These are phyloP conservation scores for Aureobasidium leucospermi DNA, from an alignment of 2,329 filamentous ascomycete species.

Conservation along the genomic window DNA sequence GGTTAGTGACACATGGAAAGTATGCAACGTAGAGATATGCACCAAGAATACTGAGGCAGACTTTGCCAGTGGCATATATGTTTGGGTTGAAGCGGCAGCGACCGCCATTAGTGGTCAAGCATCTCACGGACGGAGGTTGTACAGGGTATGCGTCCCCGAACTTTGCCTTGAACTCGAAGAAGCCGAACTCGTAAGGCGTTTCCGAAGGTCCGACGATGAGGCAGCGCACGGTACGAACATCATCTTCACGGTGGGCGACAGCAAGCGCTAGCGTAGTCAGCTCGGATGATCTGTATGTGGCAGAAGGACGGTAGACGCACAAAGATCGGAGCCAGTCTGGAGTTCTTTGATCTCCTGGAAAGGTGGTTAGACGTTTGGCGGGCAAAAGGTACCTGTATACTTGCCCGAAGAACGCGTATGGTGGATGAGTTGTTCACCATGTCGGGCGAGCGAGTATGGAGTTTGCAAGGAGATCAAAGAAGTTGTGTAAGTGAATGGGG, in stretches of 20 bases:
- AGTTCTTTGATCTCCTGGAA: slow-evolving; percentile 75
- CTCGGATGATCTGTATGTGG: neutral
- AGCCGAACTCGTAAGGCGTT: slow-evolving; percentile 94
- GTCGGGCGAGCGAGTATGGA: neutral
- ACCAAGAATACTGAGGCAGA: slow-evolving; percentile 69
- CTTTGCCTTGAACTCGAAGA: slow-evolving; percentile 67
- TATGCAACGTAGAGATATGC: neutral
- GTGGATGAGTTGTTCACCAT: slow-evolving; percentile 85
- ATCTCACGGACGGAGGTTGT: slow-evolving; percentile 52
- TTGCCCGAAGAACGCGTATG: slow-evolving; percentile 76
- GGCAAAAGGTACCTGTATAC: slow-evolving; percentile 19
- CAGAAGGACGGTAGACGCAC: slow-evolving; percentile 43
- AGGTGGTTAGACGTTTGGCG: neutral
- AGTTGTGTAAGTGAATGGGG: neutral
- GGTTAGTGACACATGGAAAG: neutral
- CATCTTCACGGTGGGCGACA: slow-evolving; percentile 77
- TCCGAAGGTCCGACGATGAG: slow-evolving; percentile 88
- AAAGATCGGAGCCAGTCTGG: slow-evolving; percentile 75
- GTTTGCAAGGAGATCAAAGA: no score
- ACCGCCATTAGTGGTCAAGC: slow-evolving; percentile 81
- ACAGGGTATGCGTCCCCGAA: slow-evolving; percentile 69
- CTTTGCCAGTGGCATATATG: slow-evolving; percentile 84
- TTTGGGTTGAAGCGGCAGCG: slow-evolving; percentile 92
- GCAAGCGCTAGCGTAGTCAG: slow-evolving; percentile 57
- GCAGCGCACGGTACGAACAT: slow-evolving; percentile 81